Evolutionary conservation across 208 protist genomes (phyloP).

Genomic region (Leishmania arabica): DNA sequence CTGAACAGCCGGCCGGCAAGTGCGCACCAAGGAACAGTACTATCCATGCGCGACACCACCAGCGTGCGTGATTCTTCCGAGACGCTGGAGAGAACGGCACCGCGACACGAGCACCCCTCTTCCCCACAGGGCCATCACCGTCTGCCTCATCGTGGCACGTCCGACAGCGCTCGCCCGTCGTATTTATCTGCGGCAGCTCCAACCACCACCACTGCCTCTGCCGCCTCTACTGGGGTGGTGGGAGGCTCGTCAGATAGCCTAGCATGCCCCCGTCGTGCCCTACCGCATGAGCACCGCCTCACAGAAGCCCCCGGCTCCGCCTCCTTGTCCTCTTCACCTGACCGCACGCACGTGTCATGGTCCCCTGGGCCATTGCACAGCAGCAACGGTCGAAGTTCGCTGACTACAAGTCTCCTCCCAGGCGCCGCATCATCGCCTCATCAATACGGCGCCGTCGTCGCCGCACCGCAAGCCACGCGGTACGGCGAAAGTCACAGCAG

Average conservation of each 20-base stretch:
- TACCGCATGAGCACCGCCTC: conserved; percentile 31
- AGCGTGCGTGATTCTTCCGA: neutral
- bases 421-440: neutral
- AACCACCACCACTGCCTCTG: neutral
- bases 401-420: neutral
- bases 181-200: neutral
- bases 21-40: neutral
- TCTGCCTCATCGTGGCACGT: neutral
- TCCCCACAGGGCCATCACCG: neutral
- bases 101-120: neutral
- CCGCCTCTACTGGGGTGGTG: conserved; percentile 11
- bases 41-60: neutral
- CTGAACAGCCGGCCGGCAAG: conserved; percentile 14
- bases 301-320: conserved; percentile 8
- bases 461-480: neutral
- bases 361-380: neutral
- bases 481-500: neutral
- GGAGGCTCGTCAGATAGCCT: conserved; percentile 22
- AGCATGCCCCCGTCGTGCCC: conserved; percentile 22
- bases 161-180: neutral
- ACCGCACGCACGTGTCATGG: neutral
- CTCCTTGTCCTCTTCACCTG: conserved; percentile 4
- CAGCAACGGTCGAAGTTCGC: neutral
- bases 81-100: neutral
- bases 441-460: neutral